These are phyloP conservation scores for Chalaropsis ovoidea DNA, from an alignment of 2,329 filamentous ascomycete genomes.

Conservation along the genomic window DNA sequence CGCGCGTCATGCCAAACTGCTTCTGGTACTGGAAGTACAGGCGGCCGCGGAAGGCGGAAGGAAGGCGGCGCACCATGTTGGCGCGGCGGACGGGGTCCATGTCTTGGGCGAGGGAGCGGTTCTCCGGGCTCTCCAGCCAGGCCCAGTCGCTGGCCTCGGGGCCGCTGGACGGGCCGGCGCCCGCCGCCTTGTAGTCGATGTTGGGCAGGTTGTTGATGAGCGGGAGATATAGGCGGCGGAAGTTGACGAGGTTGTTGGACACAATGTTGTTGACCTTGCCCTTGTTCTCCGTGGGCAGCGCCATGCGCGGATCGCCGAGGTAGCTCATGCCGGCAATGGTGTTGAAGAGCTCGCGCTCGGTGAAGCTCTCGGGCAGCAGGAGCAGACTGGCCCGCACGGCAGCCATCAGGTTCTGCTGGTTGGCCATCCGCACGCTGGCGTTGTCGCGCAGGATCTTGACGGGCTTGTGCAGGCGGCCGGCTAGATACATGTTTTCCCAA, in stretches of 20 bases:
- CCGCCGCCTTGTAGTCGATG: conserved; percentile 61
- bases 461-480: conserved; percentile 89
- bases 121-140: conserved; percentile 41
- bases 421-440: conserved; percentile 80
- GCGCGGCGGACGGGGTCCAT: conserved; percentile 85
- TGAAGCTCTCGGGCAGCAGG: conserved; percentile 73
- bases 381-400: conserved; percentile 83
- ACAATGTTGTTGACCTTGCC: conserved; percentile 93
- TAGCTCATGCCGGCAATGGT: conserved; percentile 91
- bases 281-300: conserved; percentile 77
- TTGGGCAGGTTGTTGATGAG: conserved; percentile 87
- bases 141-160: conserved; percentile 43
- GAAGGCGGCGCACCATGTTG: conserved; percentile 92
- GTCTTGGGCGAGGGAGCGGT: conserved; percentile 68
- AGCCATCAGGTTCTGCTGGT: conserved; percentile 90
- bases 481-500: conserved; percentile 94
- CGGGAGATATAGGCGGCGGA: conserved; percentile 81
- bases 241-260: conserved; percentile 78
- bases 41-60: conserved; percentile 73
- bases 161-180: conserved; percentile 45
- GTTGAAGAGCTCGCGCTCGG: conserved; percentile 76
- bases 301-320: conserved; percentile 92
- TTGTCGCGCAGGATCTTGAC: conserved; percentile 96
- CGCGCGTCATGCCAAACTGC: conserved; percentile 73
- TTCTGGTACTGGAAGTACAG: conserved; percentile 92